A percentile compares a stretch with the other conserved stretches of the same genome.
Conservation (phyloP, 345 rosid species). For the Populus ilicifolia region DNA sequence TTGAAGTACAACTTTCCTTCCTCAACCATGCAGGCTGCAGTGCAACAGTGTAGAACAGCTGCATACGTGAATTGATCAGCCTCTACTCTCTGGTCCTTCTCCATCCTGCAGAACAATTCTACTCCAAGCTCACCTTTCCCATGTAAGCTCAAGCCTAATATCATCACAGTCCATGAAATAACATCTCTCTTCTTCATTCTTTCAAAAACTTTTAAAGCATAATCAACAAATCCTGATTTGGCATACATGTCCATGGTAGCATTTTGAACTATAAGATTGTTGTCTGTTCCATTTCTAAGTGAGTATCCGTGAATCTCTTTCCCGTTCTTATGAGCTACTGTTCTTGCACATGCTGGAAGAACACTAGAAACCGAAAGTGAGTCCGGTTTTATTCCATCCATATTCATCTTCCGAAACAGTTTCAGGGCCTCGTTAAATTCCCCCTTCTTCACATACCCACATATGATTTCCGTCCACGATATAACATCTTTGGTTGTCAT, state of each 20-base stretch:
- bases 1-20: conserved; percentile 41
- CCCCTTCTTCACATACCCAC: conserved; percentile 41
- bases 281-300: conserved; percentile 38
- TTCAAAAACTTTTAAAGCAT: conserved; percentile 33
- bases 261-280: conserved; percentile 34
- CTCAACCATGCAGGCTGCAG: conserved; percentile 35
- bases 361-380: conserved; percentile 31
- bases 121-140: conserved; percentile 45
- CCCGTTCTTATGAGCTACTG: conserved; percentile 43
- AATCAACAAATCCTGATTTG: conserved; percentile 42
- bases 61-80: conserved; percentile 35
- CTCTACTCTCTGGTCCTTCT: conserved; percentile 25
- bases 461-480: conserved; percentile 46
- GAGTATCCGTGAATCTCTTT: conserved; percentile 47
- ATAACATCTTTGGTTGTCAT: conserved; percentile 46
- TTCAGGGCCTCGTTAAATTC: conserved; percentile 45
- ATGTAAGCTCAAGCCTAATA: conserved; percentile 43
- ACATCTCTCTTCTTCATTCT: conserved; percentile 36
- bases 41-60: conserved; percentile 47
- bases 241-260: conserved; percentile 51
- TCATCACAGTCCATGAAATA: conserved; percentile 54
- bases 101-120: conserved; percentile 33
- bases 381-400: conserved; percentile 35
- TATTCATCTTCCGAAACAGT: conserved; percentile 41
- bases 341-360: conserved; percentile 53